Evolutionary conservation across 2,329 filamentous ascomycete species (phyloP).

Genomic region (Aspergillus japonicus): DNA sequence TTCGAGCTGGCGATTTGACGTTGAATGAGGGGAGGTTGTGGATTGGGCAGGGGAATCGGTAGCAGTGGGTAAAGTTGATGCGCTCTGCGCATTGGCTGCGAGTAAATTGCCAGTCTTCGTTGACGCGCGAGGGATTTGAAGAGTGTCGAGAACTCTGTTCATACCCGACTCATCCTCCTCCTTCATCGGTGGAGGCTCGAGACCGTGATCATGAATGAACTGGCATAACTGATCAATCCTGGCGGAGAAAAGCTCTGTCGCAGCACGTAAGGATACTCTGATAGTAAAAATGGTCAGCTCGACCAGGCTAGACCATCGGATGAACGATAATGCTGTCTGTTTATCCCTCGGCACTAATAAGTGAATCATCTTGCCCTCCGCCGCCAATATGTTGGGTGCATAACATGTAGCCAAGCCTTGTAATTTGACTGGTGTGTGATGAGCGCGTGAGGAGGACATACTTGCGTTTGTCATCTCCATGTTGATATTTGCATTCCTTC

Average conservation of each 20-base stretch:
- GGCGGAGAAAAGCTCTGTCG: conserved; percentile 34
- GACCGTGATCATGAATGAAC: conserved; percentile 44
- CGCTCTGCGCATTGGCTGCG: background rate
- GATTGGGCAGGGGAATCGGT: conserved; percentile 16
- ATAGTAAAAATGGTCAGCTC: conserved; percentile 4
- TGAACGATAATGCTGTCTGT: background rate
- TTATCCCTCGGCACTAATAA: background rate
- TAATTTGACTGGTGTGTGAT: background rate
- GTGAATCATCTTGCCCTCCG: background rate
- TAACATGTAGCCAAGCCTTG: background rate
- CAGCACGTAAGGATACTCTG: conserved; percentile 18
- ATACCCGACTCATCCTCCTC: conserved; percentile 38
- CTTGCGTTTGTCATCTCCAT: conserved; percentile 43
- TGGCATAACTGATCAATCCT: conserved; percentile 40
- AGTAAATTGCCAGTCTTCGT: background rate
- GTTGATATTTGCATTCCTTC: conserved; percentile 41
- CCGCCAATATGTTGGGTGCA: background rate
- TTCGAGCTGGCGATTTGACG: conserved; percentile 14
- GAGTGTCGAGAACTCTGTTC: conserved; percentile 40
- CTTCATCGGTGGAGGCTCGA: conserved; percentile 41
- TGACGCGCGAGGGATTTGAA: conserved; percentile 31
- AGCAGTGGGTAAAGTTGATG: background rate
- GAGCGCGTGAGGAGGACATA: conserved; percentile 22
- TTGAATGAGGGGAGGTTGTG: conserved; percentile 8
- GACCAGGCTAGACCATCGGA: background rate